These are phyloP conservation scores for Furcasterigmium furcatum DNA, from an alignment of 2,329 filamentous ascomycete species.

Conservation along the genomic window DNA sequence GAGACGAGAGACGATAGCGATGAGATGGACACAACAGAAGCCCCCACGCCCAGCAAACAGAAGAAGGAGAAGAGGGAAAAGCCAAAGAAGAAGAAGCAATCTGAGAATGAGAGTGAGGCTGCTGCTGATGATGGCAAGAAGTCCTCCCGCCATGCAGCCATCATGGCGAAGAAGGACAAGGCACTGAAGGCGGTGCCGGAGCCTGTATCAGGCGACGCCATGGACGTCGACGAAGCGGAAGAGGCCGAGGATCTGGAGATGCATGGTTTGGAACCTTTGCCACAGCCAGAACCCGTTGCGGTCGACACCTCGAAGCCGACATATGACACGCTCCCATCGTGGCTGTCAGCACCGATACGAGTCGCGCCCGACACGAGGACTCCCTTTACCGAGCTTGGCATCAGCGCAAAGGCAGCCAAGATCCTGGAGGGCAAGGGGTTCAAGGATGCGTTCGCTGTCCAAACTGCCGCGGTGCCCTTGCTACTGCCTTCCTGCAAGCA, in stretches of 20 bases:
- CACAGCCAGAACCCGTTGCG: conserved; percentile 66
- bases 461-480: conserved; percentile 76
- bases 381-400: conserved; percentile 61
- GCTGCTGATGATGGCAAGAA: conserved; percentile 21
- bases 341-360: conserved; percentile 74
- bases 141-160: conserved; percentile 40
- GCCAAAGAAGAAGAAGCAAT: conserved; percentile 14
- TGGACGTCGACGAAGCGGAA: conserved; percentile 20
- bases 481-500: conserved; percentile 63
- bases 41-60: conserved; percentile 13
- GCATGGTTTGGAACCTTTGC: conserved; percentile 76
- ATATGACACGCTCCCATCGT: conserved; percentile 77
- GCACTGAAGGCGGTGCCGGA: conserved; percentile 42
- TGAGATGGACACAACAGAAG: conserved; percentile 9
- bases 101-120: conserved; percentile 19
- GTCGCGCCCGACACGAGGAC: conserved; percentile 58
- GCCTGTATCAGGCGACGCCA: conserved; percentile 23
- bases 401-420: conserved; percentile 57
- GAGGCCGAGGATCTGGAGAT: conserved; percentile 37
- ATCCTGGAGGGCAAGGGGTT: conserved; percentile 68
- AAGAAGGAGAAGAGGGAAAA: conserved; percentile 15
- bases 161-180: conserved; percentile 54
- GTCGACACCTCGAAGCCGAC: conserved; percentile 56
- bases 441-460: conserved; percentile 71
- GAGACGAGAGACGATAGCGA: too few relatives aligned